These are phyloP conservation scores for Graphilbum sp. DNA, from an alignment of 2,329 filamentous ascomycete species.

Conservation along the genomic window DNA sequence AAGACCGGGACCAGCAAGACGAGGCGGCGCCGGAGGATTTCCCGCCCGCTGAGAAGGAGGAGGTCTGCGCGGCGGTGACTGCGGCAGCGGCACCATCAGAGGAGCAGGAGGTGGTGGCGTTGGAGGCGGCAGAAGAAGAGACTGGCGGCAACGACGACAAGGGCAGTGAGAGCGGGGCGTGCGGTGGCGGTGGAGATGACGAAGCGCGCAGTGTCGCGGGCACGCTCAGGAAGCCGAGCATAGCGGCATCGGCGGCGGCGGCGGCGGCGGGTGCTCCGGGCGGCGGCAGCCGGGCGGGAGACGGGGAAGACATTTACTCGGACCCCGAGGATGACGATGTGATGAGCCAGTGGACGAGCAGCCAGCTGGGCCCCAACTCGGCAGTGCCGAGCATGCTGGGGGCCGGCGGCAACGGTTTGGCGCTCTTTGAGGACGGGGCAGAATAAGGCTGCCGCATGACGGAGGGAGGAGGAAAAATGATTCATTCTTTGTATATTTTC, in stretches of 20 bases:
- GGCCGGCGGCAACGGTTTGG: slow-evolving; percentile 11
- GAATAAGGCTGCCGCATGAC: background rate
- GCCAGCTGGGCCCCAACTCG: slow-evolving; percentile 16
- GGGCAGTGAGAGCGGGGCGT: background rate
- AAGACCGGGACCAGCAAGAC: slow-evolving; percentile 15
- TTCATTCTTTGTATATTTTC: background rate
- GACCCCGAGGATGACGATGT: slow-evolving; percentile 16
- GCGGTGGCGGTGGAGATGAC: slow-evolving; percentile 2
- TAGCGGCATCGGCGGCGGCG: slow-evolving; percentile 30
- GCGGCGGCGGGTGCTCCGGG: slow-evolving; percentile 21
- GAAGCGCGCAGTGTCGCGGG: slow-evolving; percentile 32
- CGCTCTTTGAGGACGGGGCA: slow-evolving; percentile 7
- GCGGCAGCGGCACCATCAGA: too few species aligned
- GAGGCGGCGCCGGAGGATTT: slow-evolving; percentile 12
- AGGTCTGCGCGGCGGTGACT: slow-evolving; percentile 8
- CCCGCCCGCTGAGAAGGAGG: slow-evolving; percentile 6
- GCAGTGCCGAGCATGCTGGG: slow-evolving; percentile 8
- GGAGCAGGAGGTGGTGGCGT: too few species aligned
- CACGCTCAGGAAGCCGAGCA: slow-evolving; percentile 30
- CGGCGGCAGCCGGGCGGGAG: slow-evolving; percentile 20
- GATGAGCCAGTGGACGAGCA: slow-evolving; percentile 33
- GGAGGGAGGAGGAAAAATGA: too few species aligned
- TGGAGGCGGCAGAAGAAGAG: slow-evolving; percentile 23
- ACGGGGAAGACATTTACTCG: slow-evolving; percentile 14
- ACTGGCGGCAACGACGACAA: slow-evolving; percentile 1